phyloP scores from a whole-genome alignment of 345 rosid species.

The Brassica nigra region DNA sequence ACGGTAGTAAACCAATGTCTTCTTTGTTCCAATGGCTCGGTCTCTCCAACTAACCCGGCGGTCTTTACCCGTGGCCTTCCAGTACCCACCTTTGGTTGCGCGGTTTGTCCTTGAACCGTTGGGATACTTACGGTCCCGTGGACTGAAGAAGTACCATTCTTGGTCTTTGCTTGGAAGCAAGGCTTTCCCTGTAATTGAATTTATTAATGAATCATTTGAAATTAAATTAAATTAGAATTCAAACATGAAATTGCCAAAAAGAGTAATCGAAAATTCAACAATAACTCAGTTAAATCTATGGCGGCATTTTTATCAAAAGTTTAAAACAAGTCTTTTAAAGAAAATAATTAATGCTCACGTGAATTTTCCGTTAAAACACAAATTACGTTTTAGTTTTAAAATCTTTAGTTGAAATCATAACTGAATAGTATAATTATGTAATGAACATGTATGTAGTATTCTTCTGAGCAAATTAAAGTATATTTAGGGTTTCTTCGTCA shows the following conservation, averaged over 20 bases:
- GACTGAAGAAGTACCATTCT: conserved; percentile 48
- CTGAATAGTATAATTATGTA: not conserved
- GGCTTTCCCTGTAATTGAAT: conserved; percentile 30
- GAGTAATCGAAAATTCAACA: not conserved
- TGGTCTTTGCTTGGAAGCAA: conserved; percentile 47
- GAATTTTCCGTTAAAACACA: not conserved
- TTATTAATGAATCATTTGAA: not conserved
- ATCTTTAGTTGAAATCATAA: not conserved
- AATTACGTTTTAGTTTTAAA: not conserved
- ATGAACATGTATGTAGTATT: not conserved
- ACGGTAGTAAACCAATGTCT: conserved; percentile 44
- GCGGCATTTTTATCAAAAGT: not conserved
- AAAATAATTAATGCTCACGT: not conserved
- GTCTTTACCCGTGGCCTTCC: conserved; percentile 49
- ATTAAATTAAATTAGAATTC: not conserved
- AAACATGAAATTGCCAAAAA: not conserved
- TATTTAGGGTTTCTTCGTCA: conserved; percentile 42
- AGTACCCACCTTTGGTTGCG: conserved; percentile 45
- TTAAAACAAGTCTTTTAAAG: not conserved
- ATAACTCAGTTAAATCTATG: not conserved
- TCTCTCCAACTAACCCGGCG: conserved; percentile 41
- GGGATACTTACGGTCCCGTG: conserved; percentile 44
- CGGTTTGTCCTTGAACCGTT: conserved; percentile 46
- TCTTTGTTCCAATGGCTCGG: conserved; percentile 43
- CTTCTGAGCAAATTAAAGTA: conserved; percentile 19